Percentiles rank a stretch among this genome's conserved stretches.
phyloP scores from a whole-genome alignment of 805 yeast genomes.

The Naumovozyma dairenensis region DNA sequence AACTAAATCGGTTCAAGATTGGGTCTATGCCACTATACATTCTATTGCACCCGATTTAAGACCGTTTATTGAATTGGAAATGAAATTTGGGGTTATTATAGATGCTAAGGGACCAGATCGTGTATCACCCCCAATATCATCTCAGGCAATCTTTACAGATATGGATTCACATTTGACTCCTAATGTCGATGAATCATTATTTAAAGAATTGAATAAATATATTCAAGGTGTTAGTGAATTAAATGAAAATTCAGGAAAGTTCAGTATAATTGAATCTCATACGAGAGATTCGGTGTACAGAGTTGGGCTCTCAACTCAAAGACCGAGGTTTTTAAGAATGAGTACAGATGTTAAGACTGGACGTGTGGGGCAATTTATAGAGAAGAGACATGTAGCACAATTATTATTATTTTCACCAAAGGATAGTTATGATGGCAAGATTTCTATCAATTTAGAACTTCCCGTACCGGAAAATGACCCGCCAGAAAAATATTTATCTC shows the following conservation, averaged over 20 bases:
- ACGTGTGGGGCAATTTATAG: slow-evolving; percentile 56
- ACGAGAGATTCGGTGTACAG: slow-evolving; percentile 54
- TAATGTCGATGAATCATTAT: slow-evolving; percentile 56
- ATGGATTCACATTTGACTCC: slow-evolving; percentile 50
- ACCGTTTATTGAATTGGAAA: slow-evolving; percentile 58
- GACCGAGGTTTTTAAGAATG: slow-evolving; percentile 55
- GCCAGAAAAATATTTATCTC: slow-evolving; percentile 44
- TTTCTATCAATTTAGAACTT: slow-evolving; percentile 67
- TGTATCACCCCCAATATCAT: slow-evolving; percentile 53
- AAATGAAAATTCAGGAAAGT: slow-evolving; percentile 43
- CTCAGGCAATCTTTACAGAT: slow-evolving; percentile 56
- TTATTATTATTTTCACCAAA: slow-evolving; percentile 66
- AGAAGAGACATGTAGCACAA: slow-evolving; percentile 66
- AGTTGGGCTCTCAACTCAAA: slow-evolving; percentile 52
- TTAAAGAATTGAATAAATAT: slow-evolving; percentile 44
- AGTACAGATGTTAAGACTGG: slow-evolving; percentile 61
- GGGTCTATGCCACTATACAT: slow-evolving; percentile 76
- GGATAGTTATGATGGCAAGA: slow-evolving; percentile 63
- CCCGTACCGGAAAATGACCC: slow-evolving; percentile 49
- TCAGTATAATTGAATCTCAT: slow-evolving; percentile 51
- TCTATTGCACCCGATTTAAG: slow-evolving; percentile 48
- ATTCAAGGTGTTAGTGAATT: slow-evolving; percentile 44
- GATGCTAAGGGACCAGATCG: slow-evolving; percentile 55
- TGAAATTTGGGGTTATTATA: slow-evolving; percentile 63
- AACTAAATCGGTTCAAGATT: slow-evolving; percentile 71